A percentile compares a stretch with the other conserved stretches of the same genome.
These are phyloP conservation scores for Globisporangium nodosum DNA, from an alignment of 352 stramenopile species.

Conservation along the genomic window DNA sequence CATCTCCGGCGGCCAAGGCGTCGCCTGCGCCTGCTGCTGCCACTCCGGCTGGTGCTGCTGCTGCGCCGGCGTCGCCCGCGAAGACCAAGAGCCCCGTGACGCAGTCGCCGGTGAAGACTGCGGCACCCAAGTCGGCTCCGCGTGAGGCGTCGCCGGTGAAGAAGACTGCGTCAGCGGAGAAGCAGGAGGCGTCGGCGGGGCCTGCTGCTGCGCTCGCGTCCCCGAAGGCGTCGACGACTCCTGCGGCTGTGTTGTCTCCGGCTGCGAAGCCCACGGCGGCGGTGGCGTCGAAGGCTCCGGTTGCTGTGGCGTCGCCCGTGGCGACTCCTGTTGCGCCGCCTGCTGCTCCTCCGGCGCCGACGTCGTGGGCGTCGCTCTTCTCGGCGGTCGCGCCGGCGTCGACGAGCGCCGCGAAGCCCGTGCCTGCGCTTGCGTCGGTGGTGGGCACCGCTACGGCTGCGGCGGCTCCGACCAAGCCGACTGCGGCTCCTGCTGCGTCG, in stretches of 20 bases:
- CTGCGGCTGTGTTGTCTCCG: neutral
- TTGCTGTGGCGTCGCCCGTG: slow-evolving; percentile 10
- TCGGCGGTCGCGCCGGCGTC: slow-evolving; percentile 14
- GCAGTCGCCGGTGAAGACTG: slow-evolving; percentile 15
- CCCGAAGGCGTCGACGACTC: slow-evolving; percentile 9
- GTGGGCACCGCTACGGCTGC: slow-evolving; percentile 20
- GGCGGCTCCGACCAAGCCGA: slow-evolving; percentile 16
- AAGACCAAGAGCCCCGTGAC: slow-evolving; percentile 11
- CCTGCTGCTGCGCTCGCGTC: slow-evolving; percentile 4
- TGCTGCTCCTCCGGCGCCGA: slow-evolving; percentile 20
- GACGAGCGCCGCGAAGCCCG: slow-evolving; percentile 7
- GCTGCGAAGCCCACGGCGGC: neutral
- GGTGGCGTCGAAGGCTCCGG: neutral
- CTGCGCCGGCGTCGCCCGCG: slow-evolving; percentile 10
- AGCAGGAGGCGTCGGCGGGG: slow-evolving; percentile 4
- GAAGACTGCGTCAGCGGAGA: slow-evolving; percentile 6
- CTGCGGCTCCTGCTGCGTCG: slow-evolving; percentile 9
- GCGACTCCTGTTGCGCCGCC: slow-evolving; percentile 13
- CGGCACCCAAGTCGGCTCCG: slow-evolving; percentile 12
- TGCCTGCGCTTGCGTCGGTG: slow-evolving; percentile 11
- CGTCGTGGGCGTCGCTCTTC: slow-evolving; percentile 62
- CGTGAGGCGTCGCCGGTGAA: slow-evolving; percentile 17
- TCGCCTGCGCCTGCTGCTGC: slow-evolving; percentile 11
- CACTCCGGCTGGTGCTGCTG: slow-evolving; percentile 10
- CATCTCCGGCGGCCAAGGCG: slow-evolving; percentile 21